Base-by-base conservation (phyloP, 805 yeast species). In the Blastobotrys mokoenaii region DNA sequence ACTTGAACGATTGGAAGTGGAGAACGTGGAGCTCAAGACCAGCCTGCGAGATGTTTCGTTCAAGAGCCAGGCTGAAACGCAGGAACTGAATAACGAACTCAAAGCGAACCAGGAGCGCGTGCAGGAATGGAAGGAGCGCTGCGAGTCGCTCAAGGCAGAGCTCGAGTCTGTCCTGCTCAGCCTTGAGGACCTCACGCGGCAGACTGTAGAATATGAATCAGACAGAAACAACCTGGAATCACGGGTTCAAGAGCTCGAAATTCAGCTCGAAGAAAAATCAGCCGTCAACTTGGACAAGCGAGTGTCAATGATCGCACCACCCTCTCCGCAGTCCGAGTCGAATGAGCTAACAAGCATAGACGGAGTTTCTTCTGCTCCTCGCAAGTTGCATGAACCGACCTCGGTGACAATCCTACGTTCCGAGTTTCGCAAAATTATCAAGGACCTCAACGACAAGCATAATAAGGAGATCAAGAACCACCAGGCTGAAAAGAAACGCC, bases 121-220 rank as follows among this genome's bases (percentile, higher is more conserved):
- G 1, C 46, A 44, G 39, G 60, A 59, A 44, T 57, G 63, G 55
- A 55, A 55, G 27, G 55, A 49, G 25, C 53, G 61, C 17, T 51
- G 57, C 35, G 64, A 60, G 12, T 47, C 57, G 7, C 56, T 64
- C 43, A 55, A 62, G 10, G 17, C 27, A 2, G 66, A 65, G 53
- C 53, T 65, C n/a, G 59, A 52, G 33, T 42, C 51, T 1, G 62
- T 60, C 30, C 59, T 63, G 4, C 47, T 40, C 38, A 53, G 62
- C 9, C 54, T 65, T 11, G 69, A 65, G 35, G 67, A 64, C 27
- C 59, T 65, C 25, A 65, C 68, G n/a, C 46, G 55, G 15, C 56
- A 65, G 44, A 60, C 69, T 1, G 66, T 65, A 16, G 61, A 56
- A 40, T 59, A 60, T 38, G 69, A 65, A 40, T 46, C 60, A 20